A percentile compares a stretch with the other conserved stretches of the same genome.
These are phyloP conservation scores for Ormosia emarginata DNA, from an alignment of 306 rosid species.

Conservation along the genomic window DNA sequence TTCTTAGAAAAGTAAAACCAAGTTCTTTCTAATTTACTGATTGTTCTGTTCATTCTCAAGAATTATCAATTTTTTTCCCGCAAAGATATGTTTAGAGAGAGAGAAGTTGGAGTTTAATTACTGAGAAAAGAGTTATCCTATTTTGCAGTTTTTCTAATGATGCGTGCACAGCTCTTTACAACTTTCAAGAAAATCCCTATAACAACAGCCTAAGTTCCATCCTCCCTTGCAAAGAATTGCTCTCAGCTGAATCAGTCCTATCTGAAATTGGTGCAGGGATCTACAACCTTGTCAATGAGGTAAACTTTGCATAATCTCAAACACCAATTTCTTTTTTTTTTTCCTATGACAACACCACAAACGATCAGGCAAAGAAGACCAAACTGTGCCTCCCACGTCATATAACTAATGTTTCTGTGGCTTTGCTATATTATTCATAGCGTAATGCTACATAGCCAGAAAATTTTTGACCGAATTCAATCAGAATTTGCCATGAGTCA, in stretches of 20 bases:
- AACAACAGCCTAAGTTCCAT: conserved; percentile 61
- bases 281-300: conserved; percentile 55
- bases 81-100: neutral
- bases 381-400: neutral
- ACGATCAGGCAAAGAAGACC: neutral
- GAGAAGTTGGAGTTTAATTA: neutral
- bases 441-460: neutral
- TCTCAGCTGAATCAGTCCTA: conserved; percentile 48
- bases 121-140: neutral
- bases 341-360: neutral
- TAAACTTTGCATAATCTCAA: conserved; percentile 9
- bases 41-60: neutral
- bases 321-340: neutral
- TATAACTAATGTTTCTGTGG: neutral
- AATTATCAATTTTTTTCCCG: neutral
- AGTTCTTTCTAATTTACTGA: neutral
- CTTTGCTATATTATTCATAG: neutral
- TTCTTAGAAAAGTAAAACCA: conserved; percentile 52
- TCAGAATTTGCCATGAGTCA: neutral
- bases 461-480: neutral
- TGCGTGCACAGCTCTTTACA: conserved; percentile 55
- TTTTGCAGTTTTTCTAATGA: conserved; percentile 60
- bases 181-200: conserved; percentile 57
- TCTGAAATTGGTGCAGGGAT: conserved; percentile 40
- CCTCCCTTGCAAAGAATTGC: conserved; percentile 58